Percentiles rank a stretch among this genome's conserved stretches.
phyloP scores from a whole-genome alignment of 352 stramenopile genomes.

The Phytophthora vignae region DNA sequence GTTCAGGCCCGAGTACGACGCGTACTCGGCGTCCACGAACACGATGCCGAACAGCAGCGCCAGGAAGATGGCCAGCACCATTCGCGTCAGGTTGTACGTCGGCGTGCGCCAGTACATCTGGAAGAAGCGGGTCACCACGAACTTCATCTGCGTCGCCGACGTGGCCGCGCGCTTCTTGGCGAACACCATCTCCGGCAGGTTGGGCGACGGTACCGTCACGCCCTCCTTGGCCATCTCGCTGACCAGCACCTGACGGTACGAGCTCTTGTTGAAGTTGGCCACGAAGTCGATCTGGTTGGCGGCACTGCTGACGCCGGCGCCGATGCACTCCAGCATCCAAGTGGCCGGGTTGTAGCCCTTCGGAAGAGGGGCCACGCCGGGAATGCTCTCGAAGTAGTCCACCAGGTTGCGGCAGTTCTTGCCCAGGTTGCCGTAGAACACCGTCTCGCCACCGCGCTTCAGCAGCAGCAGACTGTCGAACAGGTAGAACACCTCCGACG shows the following conservation, averaged over 20 bases:
- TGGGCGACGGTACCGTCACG: no score
- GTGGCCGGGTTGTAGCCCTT: conserved; percentile 61
- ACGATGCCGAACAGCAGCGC: conserved; percentile 75
- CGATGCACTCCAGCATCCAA: conserved; percentile 80
- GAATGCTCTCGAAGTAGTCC: conserved; percentile 43
- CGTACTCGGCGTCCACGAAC: conserved; percentile 51
- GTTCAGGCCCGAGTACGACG: conserved; percentile 45
- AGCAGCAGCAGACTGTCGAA: no score
- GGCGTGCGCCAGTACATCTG: conserved; percentile 55
- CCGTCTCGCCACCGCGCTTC: no score
- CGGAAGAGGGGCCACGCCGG: conserved; percentile 33
- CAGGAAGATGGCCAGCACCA: conserved; percentile 65
- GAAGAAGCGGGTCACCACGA: conserved; percentile 1
- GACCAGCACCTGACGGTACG: conserved; percentile 32
- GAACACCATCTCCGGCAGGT: conserved; percentile 38
- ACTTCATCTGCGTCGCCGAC: conserved; percentile 34
- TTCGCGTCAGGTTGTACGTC: conserved; percentile 74
- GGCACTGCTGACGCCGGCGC: background rate
- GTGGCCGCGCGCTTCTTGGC: conserved; percentile 35
- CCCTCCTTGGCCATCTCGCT: conserved; percentile 10
- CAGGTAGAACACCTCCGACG: no score
- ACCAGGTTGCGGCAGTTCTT: conserved; percentile 32
- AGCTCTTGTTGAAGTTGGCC: no score
- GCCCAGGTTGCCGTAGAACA: conserved; percentile 28
- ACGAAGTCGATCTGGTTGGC: conserved; percentile 1